A percentile compares a stretch with the other conserved stretches of the same genome.
These are phyloP conservation scores for Naganishia onofrii DNA, from an alignment of 768 basidiomycete species.

Conservation along the genomic window DNA sequence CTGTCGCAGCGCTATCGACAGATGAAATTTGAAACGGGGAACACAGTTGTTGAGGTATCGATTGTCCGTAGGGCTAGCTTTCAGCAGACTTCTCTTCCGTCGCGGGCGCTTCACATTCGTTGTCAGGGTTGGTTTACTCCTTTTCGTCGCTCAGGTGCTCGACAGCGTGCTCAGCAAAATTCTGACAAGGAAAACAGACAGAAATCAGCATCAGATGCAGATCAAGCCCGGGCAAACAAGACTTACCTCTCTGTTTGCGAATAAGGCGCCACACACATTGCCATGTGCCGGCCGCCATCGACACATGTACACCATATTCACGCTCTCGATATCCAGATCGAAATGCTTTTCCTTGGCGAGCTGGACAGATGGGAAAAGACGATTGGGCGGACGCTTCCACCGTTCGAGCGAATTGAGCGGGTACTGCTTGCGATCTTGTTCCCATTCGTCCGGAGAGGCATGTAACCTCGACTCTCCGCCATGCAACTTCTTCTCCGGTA, in stretches of 20 bases:
- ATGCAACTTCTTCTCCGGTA: background rate
- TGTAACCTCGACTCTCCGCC: background rate
- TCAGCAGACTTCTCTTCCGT: too few relatives aligned
- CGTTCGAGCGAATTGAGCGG: background rate
- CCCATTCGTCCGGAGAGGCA: background rate
- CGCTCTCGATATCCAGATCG: background rate
- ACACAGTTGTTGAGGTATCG: too few relatives aligned
- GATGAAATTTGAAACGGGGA: too few relatives aligned
- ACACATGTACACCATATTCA: conserved; percentile 11
- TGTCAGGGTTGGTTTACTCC: background rate
- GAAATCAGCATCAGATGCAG: too few relatives aligned
- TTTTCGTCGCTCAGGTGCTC: background rate
- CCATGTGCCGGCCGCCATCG: conserved; percentile 14
- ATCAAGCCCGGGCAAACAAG: background rate
- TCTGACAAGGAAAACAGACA: background rate
- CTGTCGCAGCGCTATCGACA: too few relatives aligned
- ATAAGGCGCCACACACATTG: conserved; percentile 6
- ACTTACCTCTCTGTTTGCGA: conserved; percentile 4
- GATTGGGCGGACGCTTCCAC: background rate
- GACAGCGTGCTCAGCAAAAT: conserved; percentile 9
- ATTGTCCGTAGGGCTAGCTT: too few relatives aligned
- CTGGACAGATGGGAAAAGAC: background rate
- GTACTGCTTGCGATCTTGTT: background rate
- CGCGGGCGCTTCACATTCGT: too few relatives aligned
- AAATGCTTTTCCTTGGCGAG: background rate